Evolutionary conservation across 2,329 filamentous ascomycete genomes (phyloP), one percentile per base, ranked within the genome.

Genomic region (Pseudocercospora eumusae): DNA sequence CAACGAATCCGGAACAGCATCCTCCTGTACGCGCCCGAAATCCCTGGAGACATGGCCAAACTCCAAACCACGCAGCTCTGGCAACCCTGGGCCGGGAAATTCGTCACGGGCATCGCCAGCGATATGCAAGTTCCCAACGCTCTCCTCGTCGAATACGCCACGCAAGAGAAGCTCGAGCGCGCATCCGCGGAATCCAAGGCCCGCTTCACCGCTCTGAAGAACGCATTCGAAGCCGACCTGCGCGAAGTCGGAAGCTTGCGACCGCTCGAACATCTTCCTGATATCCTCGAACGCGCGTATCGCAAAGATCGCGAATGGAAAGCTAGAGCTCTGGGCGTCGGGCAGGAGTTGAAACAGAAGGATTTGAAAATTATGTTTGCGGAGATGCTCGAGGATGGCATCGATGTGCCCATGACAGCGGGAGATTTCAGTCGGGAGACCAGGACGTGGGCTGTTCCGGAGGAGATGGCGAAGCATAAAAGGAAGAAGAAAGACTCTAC

Each of bases 291-390:
- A 28, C 23, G 57, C 52, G 71, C 71, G 8, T 69, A 52, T 49
- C 28, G 59, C 23, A 60, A 55, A 33, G 71, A 73, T 45, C 21
- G 61, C 21, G 45, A 57, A 20, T 73, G 71, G 71, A 63, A 66
- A 27, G 47, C 62, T 11, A 23, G 40, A 5, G 47, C 56, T 8
- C 9, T 70, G 20, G 68, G 65, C 1, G 6, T 53, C 15, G 56
- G 54, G 15, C 56, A 52, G 5, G 56, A 49, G 2, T 20, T 57
- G 44, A 13, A 40, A 9, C 33, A 31, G 42, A 23, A 40, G 7
- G 52, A 60, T 13, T 36, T 15, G 50, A 31, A 45, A 11, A 59
- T 25, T 1, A 61, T 67, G 50, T 61, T 71, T 20, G 27, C 62
- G 15, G 52, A 62, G 23, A 69, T 70, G 60, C 23, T 71, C 56